A percentile compares a stretch with the other conserved stretches of the same genome.
phyloP scores from a whole-genome alignment of 75 land plant genomes.

The Selaginella tamariscina region DNA sequence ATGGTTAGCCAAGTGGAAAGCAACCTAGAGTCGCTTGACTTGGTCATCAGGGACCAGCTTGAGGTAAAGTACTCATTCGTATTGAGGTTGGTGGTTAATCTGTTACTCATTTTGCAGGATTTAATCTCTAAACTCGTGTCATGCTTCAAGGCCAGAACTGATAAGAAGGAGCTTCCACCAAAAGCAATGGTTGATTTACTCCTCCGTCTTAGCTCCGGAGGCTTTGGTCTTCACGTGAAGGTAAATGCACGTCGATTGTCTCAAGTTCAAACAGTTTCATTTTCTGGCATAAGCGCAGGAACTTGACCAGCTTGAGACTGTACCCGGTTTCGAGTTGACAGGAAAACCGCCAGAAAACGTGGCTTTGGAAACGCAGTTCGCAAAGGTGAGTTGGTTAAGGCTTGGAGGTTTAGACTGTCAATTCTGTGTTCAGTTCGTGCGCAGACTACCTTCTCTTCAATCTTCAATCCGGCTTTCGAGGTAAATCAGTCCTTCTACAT shows the following conservation, averaged over 20 bases:
- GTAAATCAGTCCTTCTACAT: slow-evolving; percentile 18
- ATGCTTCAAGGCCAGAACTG: no score
- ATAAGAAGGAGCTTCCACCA: no score
- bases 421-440: neutral
- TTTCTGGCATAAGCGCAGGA: no score
- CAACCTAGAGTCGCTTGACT: slow-evolving; percentile 21
- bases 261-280: neutral
- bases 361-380: slow-evolving; percentile 33
- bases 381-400: no score
- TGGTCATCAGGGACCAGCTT: slow-evolving; percentile 61
- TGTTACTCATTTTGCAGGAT: slow-evolving; percentile 31
- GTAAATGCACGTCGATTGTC: no score
- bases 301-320: slow-evolving; percentile 64
- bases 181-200: no score
- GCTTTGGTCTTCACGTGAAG: no score
- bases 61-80: slow-evolving; percentile 39
- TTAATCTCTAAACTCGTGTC: slow-evolving; percentile 67
- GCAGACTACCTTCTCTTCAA: neutral
- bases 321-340: slow-evolving; percentile 46
- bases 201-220: no score
- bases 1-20: slow-evolving; percentile 37
- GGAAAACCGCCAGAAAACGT: slow-evolving; percentile 44
- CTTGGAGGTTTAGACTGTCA: no score
- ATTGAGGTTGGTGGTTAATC: neutral
- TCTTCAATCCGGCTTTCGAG: slow-evolving; percentile 38